Percentiles rank a stretch among this genome's conserved stretches.
These are phyloP conservation scores for Tritrichomonas musculus DNA, from an alignment of 208 protist genomes.

Conservation along the genomic window DNA sequence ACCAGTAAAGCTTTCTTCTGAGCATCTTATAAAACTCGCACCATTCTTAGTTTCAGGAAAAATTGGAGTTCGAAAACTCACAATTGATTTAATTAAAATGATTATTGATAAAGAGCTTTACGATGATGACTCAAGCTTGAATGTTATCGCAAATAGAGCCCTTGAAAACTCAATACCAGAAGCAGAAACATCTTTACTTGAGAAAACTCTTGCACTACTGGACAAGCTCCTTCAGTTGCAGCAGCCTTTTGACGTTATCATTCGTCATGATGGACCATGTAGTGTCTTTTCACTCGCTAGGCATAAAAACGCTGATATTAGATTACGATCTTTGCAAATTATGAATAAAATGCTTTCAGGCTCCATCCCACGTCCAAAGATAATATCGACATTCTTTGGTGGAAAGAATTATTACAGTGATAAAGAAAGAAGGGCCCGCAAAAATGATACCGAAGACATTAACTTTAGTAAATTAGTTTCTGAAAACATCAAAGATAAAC, in stretches of 20 bases:
- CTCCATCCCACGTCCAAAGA: not conserved
- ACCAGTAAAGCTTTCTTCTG: not conserved
- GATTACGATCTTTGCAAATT: not conserved
- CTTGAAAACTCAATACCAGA: not conserved
- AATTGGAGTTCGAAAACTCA: not conserved
- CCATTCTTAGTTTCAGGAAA: not conserved
- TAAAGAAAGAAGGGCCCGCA: too few relatives aligned
- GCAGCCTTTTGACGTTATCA: not conserved
- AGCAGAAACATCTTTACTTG: not conserved
- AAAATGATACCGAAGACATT: too few relatives aligned
- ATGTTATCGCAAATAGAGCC: not conserved
- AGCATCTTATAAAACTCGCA: not conserved
- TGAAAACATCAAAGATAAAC: not conserved
- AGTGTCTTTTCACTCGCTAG: not conserved
- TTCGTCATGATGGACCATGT: not conserved
- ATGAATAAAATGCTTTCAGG: not conserved
- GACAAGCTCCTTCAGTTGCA: not conserved
- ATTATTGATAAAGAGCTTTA: not conserved
- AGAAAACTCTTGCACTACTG: not conserved
- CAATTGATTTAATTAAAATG: not conserved
- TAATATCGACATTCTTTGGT: not conserved
- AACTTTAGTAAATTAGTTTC: not conserved
- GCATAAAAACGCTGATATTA: not conserved
- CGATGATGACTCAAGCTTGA: not conserved
- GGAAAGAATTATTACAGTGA: too few relatives aligned